Base-by-base conservation (phyloP, 495 filamentous ascomycete genomes). In the Penicillium steckii region DNA sequence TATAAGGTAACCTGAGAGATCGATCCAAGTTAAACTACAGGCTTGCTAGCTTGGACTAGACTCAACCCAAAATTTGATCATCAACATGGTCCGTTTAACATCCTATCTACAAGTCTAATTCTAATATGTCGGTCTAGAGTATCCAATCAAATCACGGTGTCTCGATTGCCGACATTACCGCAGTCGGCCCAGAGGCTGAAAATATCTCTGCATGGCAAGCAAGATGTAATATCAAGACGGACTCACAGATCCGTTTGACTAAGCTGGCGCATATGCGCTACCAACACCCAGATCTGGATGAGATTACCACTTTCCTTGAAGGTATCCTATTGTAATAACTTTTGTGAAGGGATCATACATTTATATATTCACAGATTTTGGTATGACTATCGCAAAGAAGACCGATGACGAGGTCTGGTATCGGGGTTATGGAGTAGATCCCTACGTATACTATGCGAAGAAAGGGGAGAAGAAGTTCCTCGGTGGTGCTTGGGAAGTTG, bases 381-480 rank as follows among this genome's bases (percentile, higher is more conserved):
- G 83, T 51, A 79, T 86, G 61, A 60, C 59, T 10, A 67, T 77
- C 26, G 63, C 64, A 3, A 71, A 73, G 37, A 63, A 64, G 37
- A 60, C 74, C 1, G 72, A 75, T 23, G 67, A 76, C 42, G 75
- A 74, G 44, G 75, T 81, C 9, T 85, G 78, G 70, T 85, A 73
- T 65, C 72, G 81, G 22, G 82, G 83, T 6, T 84, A 83, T 59
- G 81, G 83, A 8, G 66, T 64, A 15, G 81, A 85, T 45, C 83
- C 79, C 10, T 85, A 80, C 55, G 66, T 84, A 4, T 69, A 82
- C 26, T 78, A 75, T 50, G 69, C 76, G 37, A 65, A 63, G 19
- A 75, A 77, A 38, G 72, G 75, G 0, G 64, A 70, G 23, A 75
- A 77, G 64, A 69, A 75, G 46, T 86, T 81, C 50, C 74, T 80